Percentiles rank a stretch among this genome's conserved stretches.
Conservation (phyloP, 2,329 filamentous ascomycete genomes). For the Cordyceps cicadae region DNA sequence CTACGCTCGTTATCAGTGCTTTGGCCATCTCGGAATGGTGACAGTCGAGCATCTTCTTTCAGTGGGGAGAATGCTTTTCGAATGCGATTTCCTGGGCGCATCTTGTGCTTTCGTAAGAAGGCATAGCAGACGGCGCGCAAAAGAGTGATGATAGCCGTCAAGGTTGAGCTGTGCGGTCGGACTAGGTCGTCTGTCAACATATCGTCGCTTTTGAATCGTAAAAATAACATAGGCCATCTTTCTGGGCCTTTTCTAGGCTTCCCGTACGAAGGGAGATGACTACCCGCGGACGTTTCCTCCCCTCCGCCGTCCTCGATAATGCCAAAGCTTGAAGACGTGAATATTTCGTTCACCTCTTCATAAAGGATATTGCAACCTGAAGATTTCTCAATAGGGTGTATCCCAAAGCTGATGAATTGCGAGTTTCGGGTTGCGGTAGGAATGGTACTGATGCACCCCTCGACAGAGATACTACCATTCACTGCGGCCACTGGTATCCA, state of each 20-base stretch:
- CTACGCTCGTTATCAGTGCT: background rate
- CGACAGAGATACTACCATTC: constrained; percentile 51
- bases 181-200: constrained; percentile 25
- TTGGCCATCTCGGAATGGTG: background rate
- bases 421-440: constrained; percentile 63
- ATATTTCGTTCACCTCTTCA: constrained; percentile 69
- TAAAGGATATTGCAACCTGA: constrained; percentile 59
- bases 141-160: constrained; percentile 50
- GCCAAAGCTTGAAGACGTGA: constrained; percentile 71
- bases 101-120: constrained; percentile 67
- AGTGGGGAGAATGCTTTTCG: background rate
- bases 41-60: background rate
- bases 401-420: constrained; percentile 77
- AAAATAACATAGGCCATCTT: constrained; percentile 79
- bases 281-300: constrained; percentile 10
- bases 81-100: constrained; percentile 43
- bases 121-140: constrained; percentile 60
- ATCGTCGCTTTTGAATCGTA: constrained; percentile 49
- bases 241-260: constrained; percentile 61
- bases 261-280: background rate
- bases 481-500: constrained; percentile 70
- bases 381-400: constrained; percentile 53
- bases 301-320: constrained; percentile 40
- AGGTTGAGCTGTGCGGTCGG: constrained; percentile 16
- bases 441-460: constrained; percentile 61